Conservation (phyloP, 164 flowering plant species). For the Taxillus chinensis region DNA sequence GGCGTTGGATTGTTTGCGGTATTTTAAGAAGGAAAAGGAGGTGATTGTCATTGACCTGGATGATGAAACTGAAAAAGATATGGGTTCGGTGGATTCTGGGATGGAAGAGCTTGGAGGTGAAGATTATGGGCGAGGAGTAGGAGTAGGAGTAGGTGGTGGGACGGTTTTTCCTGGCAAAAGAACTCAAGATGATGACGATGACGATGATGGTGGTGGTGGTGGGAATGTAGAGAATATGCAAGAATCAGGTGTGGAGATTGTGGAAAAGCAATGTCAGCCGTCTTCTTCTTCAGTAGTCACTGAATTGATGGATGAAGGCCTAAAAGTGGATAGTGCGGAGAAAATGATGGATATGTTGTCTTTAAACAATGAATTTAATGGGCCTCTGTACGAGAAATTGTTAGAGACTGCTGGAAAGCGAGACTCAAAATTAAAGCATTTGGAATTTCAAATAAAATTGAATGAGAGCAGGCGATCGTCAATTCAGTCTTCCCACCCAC, state of each 20-base stretch:
- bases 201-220: slow-evolving; percentile 27
- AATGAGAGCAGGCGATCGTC: slow-evolving; percentile 17
- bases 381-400: slow-evolving; percentile 29
- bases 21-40: slow-evolving; percentile 17
- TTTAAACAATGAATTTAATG: slow-evolving; percentile 12
- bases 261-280: slow-evolving; percentile 10
- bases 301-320: slow-evolving; percentile 18
- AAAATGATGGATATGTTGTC: slow-evolving; percentile 24
- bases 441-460: slow-evolving; percentile 30
- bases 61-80: slow-evolving; percentile 11
- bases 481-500: slow-evolving; percentile 16
- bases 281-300: slow-evolving; percentile 26
- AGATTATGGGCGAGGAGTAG: slow-evolving; percentile 18
- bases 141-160: slow-evolving; percentile 15
- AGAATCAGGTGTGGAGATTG: slow-evolving; percentile 18
- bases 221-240: slow-evolving; percentile 7
- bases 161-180: slow-evolving; percentile 15
- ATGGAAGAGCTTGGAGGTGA: slow-evolving; percentile 29
- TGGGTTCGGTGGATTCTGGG: slow-evolving; percentile 28
- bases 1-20: slow-evolving; percentile 17
- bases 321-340: slow-evolving; percentile 23
- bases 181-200: slow-evolving; percentile 6
- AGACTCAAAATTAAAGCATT: slow-evolving; percentile 20
- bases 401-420: slow-evolving; percentile 26
- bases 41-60: slow-evolving; percentile 33